Conservation (phyloP, 1,284 basidiomycete genomes). For the Uromyces viciae-fabae region DNA sequence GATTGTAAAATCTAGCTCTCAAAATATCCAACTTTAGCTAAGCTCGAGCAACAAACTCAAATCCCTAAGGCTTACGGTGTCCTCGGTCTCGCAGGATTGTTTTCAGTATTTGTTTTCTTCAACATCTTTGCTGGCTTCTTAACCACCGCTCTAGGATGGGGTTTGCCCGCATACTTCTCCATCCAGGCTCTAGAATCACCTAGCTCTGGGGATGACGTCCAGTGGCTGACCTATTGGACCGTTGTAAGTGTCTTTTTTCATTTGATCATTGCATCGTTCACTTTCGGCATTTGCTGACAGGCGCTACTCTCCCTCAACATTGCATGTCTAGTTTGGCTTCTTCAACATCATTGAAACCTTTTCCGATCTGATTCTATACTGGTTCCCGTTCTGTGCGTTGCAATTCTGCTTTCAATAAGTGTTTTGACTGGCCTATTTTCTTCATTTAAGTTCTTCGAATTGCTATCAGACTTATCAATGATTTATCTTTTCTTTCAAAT, state of each 20-base stretch:
- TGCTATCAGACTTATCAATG: too few species aligned
- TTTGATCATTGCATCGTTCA: not conserved
- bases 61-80: constrained; percentile 46
- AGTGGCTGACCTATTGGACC: constrained; percentile 67
- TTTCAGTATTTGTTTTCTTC: constrained; percentile 64
- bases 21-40: constrained; percentile 39
- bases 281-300: not conserved
- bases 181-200: constrained; percentile 77
- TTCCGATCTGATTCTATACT: constrained; percentile 61
- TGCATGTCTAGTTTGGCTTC: constrained; percentile 74
- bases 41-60: constrained; percentile 41
- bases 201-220: constrained; percentile 68
- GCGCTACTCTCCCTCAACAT: not conserved
- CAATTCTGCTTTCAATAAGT: not conserved
- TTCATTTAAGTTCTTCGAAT: too few species aligned
- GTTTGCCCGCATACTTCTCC: constrained; percentile 75
- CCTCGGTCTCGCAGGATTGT: constrained; percentile 19
- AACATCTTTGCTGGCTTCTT: constrained; percentile 75
- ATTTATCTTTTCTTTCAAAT: not conserved
- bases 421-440: not conserved
- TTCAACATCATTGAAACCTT: constrained; percentile 80
- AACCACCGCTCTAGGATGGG: constrained; percentile 80
- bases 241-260: constrained; percentile 24
- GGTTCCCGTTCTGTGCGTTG: constrained; percentile 45
- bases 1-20: constrained; percentile 21